These are phyloP conservation scores for Candida vartiovaarae DNA, from an alignment of 805 yeast genomes.

Conservation along the genomic window DNA sequence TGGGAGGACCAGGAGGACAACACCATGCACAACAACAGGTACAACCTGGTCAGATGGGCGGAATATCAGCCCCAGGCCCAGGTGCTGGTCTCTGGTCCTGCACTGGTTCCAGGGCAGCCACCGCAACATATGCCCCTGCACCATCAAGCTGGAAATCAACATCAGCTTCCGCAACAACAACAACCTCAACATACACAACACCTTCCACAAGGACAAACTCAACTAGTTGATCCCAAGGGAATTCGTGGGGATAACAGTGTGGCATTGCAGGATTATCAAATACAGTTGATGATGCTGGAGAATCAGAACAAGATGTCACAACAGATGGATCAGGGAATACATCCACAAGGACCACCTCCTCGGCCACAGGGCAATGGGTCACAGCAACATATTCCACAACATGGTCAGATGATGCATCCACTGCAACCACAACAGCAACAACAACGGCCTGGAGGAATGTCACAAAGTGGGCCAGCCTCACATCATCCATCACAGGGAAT, in stretches of 20 bases:
- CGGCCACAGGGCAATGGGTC: no score
- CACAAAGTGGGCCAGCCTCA: neutral
- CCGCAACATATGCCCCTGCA: neutral
- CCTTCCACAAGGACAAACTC: conserved; percentile 5
- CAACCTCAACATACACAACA: conserved; percentile 20
- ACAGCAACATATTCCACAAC: neutral
- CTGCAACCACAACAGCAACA: neutral
- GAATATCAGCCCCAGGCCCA: neutral
- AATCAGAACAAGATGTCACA: conserved; percentile 50
- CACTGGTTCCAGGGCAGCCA: no score
- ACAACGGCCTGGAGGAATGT: neutral
- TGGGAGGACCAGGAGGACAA: neutral
- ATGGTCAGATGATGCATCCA: neutral
- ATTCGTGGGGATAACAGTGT: conserved; percentile 24
- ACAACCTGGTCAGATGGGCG: neutral
- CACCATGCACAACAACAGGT: neutral
- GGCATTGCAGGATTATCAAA: conserved; percentile 76
- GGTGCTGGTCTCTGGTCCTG: neutral
- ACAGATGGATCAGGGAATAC: neutral
- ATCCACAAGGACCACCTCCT: no score
- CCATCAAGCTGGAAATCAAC: conserved; percentile 1
- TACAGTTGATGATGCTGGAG: conserved; percentile 68
- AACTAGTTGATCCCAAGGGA: conserved; percentile 5
- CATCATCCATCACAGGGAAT: neutral
- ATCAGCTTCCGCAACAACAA: conserved; percentile 21